A percentile compares a stretch with the other conserved stretches of the same genome.
Evolutionary conservation across 2,329 filamentous ascomycete species (phyloP).

Genomic region (Myotisia sp.): DNA sequence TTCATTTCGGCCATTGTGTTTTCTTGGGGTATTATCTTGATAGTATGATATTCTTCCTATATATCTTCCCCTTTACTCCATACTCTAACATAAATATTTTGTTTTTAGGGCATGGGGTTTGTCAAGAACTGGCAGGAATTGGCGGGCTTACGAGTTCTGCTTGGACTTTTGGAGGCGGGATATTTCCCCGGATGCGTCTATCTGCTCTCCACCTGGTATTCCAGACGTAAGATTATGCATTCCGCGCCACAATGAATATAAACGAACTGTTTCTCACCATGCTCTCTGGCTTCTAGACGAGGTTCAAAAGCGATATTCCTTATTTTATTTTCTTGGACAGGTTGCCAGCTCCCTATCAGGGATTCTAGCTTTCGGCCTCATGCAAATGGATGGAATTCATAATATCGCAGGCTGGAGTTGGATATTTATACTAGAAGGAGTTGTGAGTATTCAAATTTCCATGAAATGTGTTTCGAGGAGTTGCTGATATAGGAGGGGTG

Average conservation of each 20-base stretch:
- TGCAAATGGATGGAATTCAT: slow-evolving; percentile 29
- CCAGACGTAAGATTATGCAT: slow-evolving; percentile 18
- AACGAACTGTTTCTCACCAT: not conserved
- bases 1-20: slow-evolving; percentile 15
- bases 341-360: slow-evolving; percentile 36
- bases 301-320: slow-evolving; percentile 27
- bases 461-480: too few species aligned
- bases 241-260: not conserved
- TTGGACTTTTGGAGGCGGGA: slow-evolving; percentile 50
- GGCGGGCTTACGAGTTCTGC: slow-evolving; percentile 26
- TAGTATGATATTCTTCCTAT: slow-evolving; percentile 8
- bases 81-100: not conserved
- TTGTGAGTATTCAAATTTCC: slow-evolving; percentile 9
- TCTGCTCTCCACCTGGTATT: slow-evolving; percentile 61
- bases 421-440: slow-evolving; percentile 43
- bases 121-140: slow-evolving; percentile 16
- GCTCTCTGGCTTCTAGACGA: slow-evolving; percentile 18
- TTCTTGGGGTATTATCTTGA: slow-evolving; percentile 15
- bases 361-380: slow-evolving; percentile 32
- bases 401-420: slow-evolving; percentile 37
- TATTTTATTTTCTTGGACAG: slow-evolving; percentile 38
- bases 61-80: not conserved
- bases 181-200: slow-evolving; percentile 61
- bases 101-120: slow-evolving; percentile 16
- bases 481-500: slow-evolving; percentile 26